Conservation (phyloP, 208 protist genomes). For the Lotmaria passim region DNA sequence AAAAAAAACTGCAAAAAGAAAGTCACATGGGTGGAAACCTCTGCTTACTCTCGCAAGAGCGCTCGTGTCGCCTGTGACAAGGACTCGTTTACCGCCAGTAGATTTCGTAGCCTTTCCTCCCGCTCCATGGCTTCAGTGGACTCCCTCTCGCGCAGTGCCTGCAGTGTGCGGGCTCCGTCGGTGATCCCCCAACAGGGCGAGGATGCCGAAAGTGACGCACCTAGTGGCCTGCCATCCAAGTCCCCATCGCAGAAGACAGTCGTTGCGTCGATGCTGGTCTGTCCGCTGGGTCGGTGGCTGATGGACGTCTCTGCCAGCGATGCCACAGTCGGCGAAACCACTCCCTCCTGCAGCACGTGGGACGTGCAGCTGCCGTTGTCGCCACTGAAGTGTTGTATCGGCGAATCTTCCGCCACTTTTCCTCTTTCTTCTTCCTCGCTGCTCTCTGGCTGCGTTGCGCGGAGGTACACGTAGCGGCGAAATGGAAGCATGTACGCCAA, state of each 20-base stretch:
- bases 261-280: not conserved
- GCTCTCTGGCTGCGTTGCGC: not conserved
- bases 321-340: not conserved
- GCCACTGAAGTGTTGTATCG: not conserved
- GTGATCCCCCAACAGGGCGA: slow-evolving; percentile 11
- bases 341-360: not conserved
- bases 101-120: slow-evolving; percentile 27
- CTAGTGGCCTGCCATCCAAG: no score
- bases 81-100: slow-evolving; percentile 46
- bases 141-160: slow-evolving; percentile 25
- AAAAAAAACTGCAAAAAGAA: slow-evolving; percentile 8
- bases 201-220: no score
- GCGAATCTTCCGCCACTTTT: not conserved
- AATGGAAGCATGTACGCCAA: slow-evolving; percentile 74
- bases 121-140: slow-evolving; percentile 19
- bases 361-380: not conserved
- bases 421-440: not conserved
- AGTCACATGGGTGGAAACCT: not conserved
- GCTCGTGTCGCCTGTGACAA: slow-evolving; percentile 43
- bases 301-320: not conserved
- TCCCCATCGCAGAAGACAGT: not conserved
- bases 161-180: not conserved
- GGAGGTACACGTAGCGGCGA: slow-evolving; percentile 56
- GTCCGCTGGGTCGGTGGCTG: slow-evolving; percentile 1
- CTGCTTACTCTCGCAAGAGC: slow-evolving; percentile 31